Conservation (phyloP, 1,284 basidiomycete genomes). For the Trametes pubescens region DNA sequence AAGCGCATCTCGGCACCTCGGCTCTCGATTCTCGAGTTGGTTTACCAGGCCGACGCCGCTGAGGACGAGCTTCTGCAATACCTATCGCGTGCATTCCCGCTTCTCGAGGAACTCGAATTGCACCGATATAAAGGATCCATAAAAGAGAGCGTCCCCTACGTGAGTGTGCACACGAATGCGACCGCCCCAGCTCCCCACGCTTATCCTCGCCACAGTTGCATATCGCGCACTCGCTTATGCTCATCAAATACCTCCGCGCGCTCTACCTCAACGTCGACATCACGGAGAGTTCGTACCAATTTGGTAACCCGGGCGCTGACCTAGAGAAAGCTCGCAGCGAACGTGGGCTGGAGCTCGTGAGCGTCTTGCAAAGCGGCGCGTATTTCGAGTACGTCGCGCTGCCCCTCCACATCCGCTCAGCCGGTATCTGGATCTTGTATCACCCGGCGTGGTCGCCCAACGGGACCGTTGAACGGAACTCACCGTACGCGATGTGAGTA, state of each 20-base stretch:
- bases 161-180: neutral
- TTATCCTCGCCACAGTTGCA: neutral
- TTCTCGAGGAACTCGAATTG: conserved; percentile 18
- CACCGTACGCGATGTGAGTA: neutral
- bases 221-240: neutral
- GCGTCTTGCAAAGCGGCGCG: neutral
- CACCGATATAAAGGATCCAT: conserved; percentile 13
- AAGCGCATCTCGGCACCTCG: conserved; percentile 9
- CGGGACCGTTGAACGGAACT: neutral
- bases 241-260: neutral
- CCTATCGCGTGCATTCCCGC: conserved; percentile 7
- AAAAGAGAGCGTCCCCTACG: conserved; percentile 12
- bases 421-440: neutral
- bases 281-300: neutral
- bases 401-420: neutral
- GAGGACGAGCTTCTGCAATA: conserved; percentile 22
- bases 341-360: neutral
- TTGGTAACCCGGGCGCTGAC: neutral
- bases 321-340: neutral
- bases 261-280: conserved; percentile 2
- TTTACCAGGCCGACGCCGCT: conserved; percentile 13
- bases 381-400: conserved; percentile 1
- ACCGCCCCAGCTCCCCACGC: neutral
- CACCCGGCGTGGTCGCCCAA: neutral
- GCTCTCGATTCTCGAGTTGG: conserved; percentile 18